These are phyloP conservation scores for Rhinocladiella similis DNA, from an alignment of 2,329 filamentous ascomycete species.

Conservation along the genomic window DNA sequence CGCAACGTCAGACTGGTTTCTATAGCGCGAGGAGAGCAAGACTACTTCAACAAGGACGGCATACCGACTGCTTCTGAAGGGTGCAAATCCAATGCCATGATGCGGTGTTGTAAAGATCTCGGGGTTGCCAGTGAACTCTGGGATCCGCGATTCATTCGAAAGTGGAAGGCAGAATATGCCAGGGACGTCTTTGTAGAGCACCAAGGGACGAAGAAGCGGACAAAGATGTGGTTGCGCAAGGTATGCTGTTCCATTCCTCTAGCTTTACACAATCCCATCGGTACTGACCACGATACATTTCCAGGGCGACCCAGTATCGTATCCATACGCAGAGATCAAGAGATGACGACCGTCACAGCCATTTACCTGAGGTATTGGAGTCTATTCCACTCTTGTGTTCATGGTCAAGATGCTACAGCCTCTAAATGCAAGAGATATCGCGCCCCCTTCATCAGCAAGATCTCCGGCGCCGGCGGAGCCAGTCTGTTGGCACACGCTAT, in stretches of 20 bases:
- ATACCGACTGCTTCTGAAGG: slow-evolving; percentile 95
- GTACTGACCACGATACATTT: background rate
- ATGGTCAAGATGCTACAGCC: too few relatives aligned
- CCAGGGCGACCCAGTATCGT: slow-evolving; percentile 66
- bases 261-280: too few relatives aligned
- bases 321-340: slow-evolving; percentile 59
- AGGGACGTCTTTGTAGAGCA: slow-evolving; percentile 91
- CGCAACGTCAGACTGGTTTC: slow-evolving; percentile 70
- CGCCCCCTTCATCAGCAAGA: too few relatives aligned
- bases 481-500: too few relatives aligned
- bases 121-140: slow-evolving; percentile 93
- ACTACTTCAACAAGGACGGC: slow-evolving; percentile 85
- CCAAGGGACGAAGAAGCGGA: slow-evolving; percentile 79
- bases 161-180: slow-evolving; percentile 72
- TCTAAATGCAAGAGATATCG: too few relatives aligned
- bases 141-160: slow-evolving; percentile 88
- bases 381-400: background rate
- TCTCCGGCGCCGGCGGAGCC: too few relatives aligned
- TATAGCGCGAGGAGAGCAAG: slow-evolving; percentile 90
- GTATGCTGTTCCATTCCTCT: background rate
- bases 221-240: slow-evolving; percentile 83
- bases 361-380: background rate
- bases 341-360: slow-evolving; percentile 6
- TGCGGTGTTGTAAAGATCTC: slow-evolving; percentile 97
- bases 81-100: slow-evolving; percentile 95